Evolutionary conservation across 306 rosid genomes (phyloP), one percentile per base, ranked within the genome.

Genomic region (Echinosophora koreensis): DNA sequence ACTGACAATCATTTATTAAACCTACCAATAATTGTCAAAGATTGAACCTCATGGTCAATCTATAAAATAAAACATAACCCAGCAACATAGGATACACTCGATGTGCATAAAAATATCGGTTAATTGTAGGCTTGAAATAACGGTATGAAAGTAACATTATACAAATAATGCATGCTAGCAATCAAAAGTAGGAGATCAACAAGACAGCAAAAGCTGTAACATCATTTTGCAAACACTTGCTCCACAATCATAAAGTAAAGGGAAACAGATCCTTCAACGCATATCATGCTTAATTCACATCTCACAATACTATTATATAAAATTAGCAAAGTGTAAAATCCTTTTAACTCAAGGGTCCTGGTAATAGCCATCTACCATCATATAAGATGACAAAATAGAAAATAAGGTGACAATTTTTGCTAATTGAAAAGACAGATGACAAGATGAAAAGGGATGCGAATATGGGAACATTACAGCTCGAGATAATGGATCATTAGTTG

Each of bases 401-500:
- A 7, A 67, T 14, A 37, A 14, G 58, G 47, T 6, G 8, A 37
- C 6, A 4, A 3, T 37, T 13, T 47, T 50, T n/a, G n/a, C 10
- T 42, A 63, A 37, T 63, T 8, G 32, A 8, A 63, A 38, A 14
- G 50, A n/a, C 50, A 63, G 32, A 16, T 18, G 17, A 44, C 38
- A 42, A 49, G 1, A 44, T 67, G 57, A 27, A 67, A 14, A 8
- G 51, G 58, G 28, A 77, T 39, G 69, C 27, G 50, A 67, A 75
- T 38, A 50, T 30, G 49, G 22, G 76, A 72, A 76, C 42, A 55
- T 92, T 92, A 94, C 98, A 69, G 97, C 14, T 86, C 97, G 89
- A 79, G 97, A 94, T 63, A 92, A 83, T 27, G 97, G 98, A 65
- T 94, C 98, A 66, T 90, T 94, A 73, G 95, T 92, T 61, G 98